Base-by-base conservation (phyloP, 2,329 filamentous ascomycete species). In the Colletotrichum cordylinicola region DNA sequence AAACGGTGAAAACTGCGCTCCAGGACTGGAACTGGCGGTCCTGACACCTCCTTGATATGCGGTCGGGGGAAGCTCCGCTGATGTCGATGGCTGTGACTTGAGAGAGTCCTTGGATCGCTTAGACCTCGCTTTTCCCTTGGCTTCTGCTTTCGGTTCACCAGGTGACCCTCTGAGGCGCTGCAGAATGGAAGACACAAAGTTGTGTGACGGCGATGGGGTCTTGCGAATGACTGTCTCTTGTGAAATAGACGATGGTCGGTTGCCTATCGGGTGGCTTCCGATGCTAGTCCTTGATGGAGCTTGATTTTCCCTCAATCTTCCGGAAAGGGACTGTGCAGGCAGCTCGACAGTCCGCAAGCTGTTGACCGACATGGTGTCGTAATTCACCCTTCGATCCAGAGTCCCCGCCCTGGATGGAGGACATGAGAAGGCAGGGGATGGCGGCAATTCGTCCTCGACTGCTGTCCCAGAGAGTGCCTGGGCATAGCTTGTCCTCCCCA, bases 401-500 rank as follows among this genome's bases (percentile, higher is more conserved):
- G 70, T 75, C 24, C 64, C 65, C 12, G 73, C 73, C 55, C 73
- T 74, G 12, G 73, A 75, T n/a, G 70, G 73, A 27, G 73, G 73
- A 43, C 52, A 64, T 27, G 70, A 58, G 58, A 83, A 82, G 5
- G 80, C 78, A 12, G 81, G 76, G 39, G 74, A 70, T 21, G 71
- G 18, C 52, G 77, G 4, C 9, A 70, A 5, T 8, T 75, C 72
- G 29, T 78, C 76, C 48, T 77, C 77, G 8, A 77, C 29, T 6
- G 69, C 58, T 9, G 74, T 82, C 9, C 67, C 69, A 1, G 79
- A 78, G 15, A 78, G 65, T 2, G 82, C 77, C 24, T 82, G 78
- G 24, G 84, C 82, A 69, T 85, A 85, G 31, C 82, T 85, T 39
- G 82, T 80, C 35, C 78, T 79, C 21, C 83, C 84, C 13, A 82